Percentiles rank a stretch among this genome's conserved stretches.
phyloP scores from a whole-genome alignment of 805 yeast genomes.

The Pichia paraexigua region DNA sequence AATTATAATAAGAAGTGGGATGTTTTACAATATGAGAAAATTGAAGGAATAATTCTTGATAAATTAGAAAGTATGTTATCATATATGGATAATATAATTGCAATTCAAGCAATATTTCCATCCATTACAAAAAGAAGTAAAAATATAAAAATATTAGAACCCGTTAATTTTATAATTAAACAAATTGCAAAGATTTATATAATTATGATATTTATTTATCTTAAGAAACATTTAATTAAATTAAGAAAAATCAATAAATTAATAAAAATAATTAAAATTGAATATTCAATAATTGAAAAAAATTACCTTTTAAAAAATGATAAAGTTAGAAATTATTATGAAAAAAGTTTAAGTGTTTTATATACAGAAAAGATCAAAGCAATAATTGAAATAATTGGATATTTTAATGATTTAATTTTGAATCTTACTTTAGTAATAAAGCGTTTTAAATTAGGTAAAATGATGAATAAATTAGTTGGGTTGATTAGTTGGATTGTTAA shows the following conservation, averaged over 20 bases:
- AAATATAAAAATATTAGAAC: conserved; percentile 6
- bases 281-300: conserved; percentile 13
- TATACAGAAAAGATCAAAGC: conserved; percentile 21
- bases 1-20: background rate
- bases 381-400: conserved; percentile 24
- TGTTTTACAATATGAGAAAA: conserved; percentile 8
- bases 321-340: conserved; percentile 5
- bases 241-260: conserved; percentile 20
- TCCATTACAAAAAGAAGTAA: background rate
- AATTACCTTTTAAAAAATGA: conserved; percentile 5
- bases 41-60: conserved; percentile 16
- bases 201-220: conserved; percentile 22
- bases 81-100: conserved; percentile 23
- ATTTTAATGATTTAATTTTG: conserved; percentile 24
- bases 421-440: conserved; percentile 21
- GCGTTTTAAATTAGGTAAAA: conserved; percentile 16
- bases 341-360: conserved; percentile 15
- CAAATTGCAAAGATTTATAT: conserved; percentile 24
- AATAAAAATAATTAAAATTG: conserved; percentile 17
- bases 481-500: conserved; percentile 25
- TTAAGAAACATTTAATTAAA: conserved; percentile 19
- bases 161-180: conserved; percentile 14
- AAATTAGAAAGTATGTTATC: conserved; percentile 20
- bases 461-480: conserved; percentile 17
- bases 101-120: conserved; percentile 23